A percentile compares a stretch with the other conserved stretches of the same genome.
These are phyloP conservation scores for Neurospora sp. DNA, from an alignment of 495 filamentous ascomycete species.

Conservation along the genomic window DNA sequence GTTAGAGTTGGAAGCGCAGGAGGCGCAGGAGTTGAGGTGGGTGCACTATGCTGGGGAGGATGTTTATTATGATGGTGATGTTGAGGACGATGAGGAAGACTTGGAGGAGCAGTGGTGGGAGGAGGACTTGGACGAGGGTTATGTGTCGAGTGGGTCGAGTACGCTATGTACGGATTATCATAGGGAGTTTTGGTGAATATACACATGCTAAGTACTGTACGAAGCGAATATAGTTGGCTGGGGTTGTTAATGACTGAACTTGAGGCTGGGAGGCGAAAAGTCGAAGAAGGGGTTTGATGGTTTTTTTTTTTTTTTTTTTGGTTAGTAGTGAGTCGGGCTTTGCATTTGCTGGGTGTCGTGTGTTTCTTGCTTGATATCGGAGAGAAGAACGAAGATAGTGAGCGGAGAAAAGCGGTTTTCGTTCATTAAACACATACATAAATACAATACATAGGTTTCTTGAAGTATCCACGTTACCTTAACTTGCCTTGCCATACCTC, in stretches of 20 bases:
- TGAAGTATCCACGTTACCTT: neutral
- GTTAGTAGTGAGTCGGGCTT: neutral
- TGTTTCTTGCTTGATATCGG: neutral
- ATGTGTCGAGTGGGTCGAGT: neutral
- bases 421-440: neutral
- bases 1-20: neutral
- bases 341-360: neutral
- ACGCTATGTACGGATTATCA: neutral
- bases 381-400: neutral
- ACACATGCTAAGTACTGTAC: neutral
- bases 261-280: neutral
- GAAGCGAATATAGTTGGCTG: neutral
- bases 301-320: neutral
- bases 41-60: neutral
- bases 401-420: neutral
- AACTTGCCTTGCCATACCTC: neutral
- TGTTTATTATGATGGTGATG: neutral
- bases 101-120: neutral
- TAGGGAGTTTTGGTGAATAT: neutral
- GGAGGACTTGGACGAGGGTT: neutral
- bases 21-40: neutral
- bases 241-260: neutral
- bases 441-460: neutral
- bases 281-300: neutral
- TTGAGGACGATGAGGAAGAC: neutral